Conservation (phyloP, 176 grass and related monocot species). For the Carex pumila region DNA sequence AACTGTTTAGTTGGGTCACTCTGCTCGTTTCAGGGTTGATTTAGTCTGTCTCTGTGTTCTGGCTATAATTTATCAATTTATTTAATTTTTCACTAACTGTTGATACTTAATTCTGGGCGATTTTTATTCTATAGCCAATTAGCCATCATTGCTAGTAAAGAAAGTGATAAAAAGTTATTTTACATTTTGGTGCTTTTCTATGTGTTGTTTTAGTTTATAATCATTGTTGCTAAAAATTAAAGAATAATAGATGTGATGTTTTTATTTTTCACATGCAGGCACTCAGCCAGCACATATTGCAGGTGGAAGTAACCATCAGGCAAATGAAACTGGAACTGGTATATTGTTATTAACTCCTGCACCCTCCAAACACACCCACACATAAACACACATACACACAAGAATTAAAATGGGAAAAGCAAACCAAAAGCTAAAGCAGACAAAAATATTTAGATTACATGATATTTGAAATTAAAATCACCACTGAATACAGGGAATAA, state of each 20-base stretch:
- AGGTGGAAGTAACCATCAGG: slow-evolving; percentile 60
- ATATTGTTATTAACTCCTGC: slow-evolving; percentile 16
- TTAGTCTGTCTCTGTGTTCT: not conserved
- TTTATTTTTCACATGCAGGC: slow-evolving; percentile 45
- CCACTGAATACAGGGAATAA: slow-evolving; percentile 56
- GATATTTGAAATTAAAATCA: not conserved
- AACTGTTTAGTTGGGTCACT: not conserved
- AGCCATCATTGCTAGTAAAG: not conserved
- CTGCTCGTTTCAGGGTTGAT: not conserved
- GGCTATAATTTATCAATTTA: not conserved
- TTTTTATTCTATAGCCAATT: not conserved
- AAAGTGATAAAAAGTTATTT: not conserved
- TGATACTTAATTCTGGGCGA: not conserved
- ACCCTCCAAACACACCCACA: not conserved
- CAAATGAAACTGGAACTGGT: slow-evolving; percentile 85
- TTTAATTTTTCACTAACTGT: not conserved
- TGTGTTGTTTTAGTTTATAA: slow-evolving; percentile 13
- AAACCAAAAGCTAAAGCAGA: not conserved
- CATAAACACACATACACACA: not conserved
- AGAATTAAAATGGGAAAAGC: not conserved
- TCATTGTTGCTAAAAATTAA: not conserved
- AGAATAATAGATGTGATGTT: not conserved
- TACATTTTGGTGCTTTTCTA: slow-evolving; percentile 9
- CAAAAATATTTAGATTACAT: not conserved
- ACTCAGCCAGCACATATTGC: slow-evolving; percentile 82